Conservation (phyloP, 2,329 filamentous ascomycete species). For the Clonostachys sp. region DNA sequence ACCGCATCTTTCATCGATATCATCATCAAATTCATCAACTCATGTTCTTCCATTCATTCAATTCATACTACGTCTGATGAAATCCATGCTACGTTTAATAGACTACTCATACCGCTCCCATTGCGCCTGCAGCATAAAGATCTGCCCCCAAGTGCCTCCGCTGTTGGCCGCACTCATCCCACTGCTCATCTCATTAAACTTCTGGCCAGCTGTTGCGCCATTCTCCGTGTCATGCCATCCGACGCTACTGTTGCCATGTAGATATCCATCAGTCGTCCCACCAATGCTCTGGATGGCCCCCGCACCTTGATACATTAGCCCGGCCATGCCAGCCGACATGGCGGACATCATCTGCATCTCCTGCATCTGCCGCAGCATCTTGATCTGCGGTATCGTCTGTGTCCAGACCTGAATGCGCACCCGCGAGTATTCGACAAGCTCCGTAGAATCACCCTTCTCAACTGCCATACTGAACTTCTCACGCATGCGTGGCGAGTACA, state of each 20-base stretch:
- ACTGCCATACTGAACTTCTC: constrained; percentile 15
- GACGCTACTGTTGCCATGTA: constrained; percentile 23
- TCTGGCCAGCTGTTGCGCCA: constrained; percentile 23
- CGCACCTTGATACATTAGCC: constrained; percentile 25
- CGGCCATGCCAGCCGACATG: constrained; percentile 22
- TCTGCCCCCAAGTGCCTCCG: neutral
- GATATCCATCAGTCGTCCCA: constrained; percentile 18
- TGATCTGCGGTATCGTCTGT: constrained; percentile 18
- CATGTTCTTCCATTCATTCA: too few species aligned
- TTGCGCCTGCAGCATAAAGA: neutral
- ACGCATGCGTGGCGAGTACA: constrained; percentile 33
- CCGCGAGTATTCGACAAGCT: constrained; percentile 8
- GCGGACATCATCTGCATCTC: constrained; percentile 21
- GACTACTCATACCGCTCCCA: neutral
- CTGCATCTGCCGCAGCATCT: constrained; percentile 17
- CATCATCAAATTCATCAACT: too few species aligned
- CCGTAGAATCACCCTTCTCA: constrained; percentile 16
- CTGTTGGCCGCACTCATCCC: constrained; percentile 11
- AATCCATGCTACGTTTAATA: neutral
- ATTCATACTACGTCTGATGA: neutral
- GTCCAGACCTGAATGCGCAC: constrained; percentile 14
- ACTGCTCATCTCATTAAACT: constrained; percentile 21
- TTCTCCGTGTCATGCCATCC: constrained; percentile 27
- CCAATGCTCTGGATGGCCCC: constrained; percentile 15
- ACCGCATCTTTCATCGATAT: too few species aligned